phyloP scores from a whole-genome alignment of 257 asterid genomes.

The Voacanga thouarsii region DNA sequence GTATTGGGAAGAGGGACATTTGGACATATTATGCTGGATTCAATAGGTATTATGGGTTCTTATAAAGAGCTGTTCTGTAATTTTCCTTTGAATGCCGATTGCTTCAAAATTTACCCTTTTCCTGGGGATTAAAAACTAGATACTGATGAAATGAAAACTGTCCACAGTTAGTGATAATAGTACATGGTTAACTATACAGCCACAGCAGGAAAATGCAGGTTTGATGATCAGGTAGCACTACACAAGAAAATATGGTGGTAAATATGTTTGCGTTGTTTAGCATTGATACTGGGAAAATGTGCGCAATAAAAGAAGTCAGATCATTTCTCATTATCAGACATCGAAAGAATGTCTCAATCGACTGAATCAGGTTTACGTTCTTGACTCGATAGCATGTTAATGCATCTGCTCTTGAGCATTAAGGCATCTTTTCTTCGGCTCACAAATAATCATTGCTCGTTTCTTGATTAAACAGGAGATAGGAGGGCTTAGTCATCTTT shows the following conservation, averaged over 20 bases:
- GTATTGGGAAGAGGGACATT: slow-evolving; percentile 57
- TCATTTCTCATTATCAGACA: slow-evolving; percentile 43
- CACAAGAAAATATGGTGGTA: background rate
- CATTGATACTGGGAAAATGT: slow-evolving; percentile 78
- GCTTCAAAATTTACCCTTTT: too few species aligned
- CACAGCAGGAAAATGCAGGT: too few species aligned
- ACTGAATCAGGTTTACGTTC: slow-evolving; percentile 41
- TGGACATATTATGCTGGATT: slow-evolving; percentile 73
- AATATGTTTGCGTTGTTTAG: background rate
- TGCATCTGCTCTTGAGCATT: too few species aligned
- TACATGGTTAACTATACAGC: too few species aligned
- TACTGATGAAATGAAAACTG: too few species aligned
- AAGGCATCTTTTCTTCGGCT: too few species aligned
- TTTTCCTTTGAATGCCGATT: background rate
- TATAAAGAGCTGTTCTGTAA: background rate
- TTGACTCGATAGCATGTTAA: background rate
- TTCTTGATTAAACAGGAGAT: slow-evolving; percentile 41
- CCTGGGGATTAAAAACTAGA: background rate
- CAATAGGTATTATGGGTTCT: slow-evolving; percentile 35
- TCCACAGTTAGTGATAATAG: too few species aligned
- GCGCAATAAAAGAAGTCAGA: slow-evolving; percentile 78
- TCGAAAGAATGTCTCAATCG: slow-evolving; percentile 54
- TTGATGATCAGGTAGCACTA: background rate
- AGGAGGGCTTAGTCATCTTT: slow-evolving; percentile 49
- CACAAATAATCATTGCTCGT: background rate